These are phyloP conservation scores for Penicillium crustosum DNA, from an alignment of 2,329 filamentous ascomycete genomes.

Conservation along the genomic window DNA sequence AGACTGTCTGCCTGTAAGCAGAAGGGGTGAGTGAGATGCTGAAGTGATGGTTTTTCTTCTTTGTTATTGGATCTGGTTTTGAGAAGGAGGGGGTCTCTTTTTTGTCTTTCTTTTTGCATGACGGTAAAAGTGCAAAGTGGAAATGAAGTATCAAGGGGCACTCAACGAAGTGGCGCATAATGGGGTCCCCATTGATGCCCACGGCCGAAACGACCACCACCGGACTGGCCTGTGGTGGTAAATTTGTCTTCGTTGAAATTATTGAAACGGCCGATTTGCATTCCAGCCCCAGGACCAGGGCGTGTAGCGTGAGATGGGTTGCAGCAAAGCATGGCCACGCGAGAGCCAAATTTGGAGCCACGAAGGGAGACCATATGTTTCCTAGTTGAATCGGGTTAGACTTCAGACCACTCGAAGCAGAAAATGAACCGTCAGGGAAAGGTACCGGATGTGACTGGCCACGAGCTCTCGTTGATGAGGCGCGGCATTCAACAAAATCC, in stretches of 20 bases:
- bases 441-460: constrained; percentile 77
- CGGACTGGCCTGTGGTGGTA: constrained; percentile 40
- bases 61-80: neutral
- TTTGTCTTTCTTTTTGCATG: neutral
- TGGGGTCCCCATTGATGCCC: constrained; percentile 39
- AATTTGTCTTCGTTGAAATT: constrained; percentile 49
- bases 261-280: constrained; percentile 60
- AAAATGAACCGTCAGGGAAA: neutral
- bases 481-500: constrained; percentile 86
- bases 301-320: constrained; percentile 88
- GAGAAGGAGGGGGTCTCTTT: neutral
- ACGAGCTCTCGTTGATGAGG: constrained; percentile 90
- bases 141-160: neutral
- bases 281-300: constrained; percentile 77
- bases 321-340: constrained; percentile 97
- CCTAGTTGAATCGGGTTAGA: constrained; percentile 33
- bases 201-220: constrained; percentile 36
- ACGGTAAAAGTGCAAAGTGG: neutral
- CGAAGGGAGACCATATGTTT: constrained; percentile 99
- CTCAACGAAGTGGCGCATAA: constrained; percentile 41
- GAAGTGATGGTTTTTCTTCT: neutral
- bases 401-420: neutral
- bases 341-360: constrained; percentile 96
- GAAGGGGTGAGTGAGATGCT: neutral
- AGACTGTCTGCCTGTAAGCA: neutral